A percentile compares a stretch with the other conserved stretches of the same genome.
Conservation (phyloP, 2,329 filamentous ascomycete genomes). For the Talaromyces sp. region DNA sequence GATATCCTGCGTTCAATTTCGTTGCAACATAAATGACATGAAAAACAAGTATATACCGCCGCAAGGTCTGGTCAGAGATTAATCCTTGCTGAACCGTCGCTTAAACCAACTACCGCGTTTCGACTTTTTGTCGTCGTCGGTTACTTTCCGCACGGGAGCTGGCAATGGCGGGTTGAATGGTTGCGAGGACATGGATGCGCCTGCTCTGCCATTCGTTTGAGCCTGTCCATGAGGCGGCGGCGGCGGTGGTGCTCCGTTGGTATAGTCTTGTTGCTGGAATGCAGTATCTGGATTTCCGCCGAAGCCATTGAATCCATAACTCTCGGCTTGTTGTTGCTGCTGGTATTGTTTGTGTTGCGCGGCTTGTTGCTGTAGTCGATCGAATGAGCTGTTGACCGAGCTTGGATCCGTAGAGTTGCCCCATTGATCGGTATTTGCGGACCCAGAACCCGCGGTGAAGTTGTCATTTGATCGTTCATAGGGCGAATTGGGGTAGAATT, state of each 20-base stretch:
- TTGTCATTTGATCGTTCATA: constrained; percentile 85
- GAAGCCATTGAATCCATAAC: constrained; percentile 57
- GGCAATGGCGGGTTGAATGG: constrained; percentile 8
- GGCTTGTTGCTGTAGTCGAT: constrained; percentile 58
- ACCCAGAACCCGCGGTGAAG: constrained; percentile 64
- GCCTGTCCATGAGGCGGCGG: constrained; percentile 15
- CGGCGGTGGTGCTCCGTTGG: constrained; percentile 5
- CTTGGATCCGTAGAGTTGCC: constrained; percentile 85
- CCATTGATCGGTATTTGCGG: constrained; percentile 65
- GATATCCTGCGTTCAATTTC: constrained; percentile 5
- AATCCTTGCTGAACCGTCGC: constrained; percentile 63
- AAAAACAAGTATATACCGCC: neutral
- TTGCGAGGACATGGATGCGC: constrained; percentile 1
- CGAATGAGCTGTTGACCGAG: constrained; percentile 89
- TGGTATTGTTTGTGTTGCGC: constrained; percentile 36
- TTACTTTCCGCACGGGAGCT: constrained; percentile 15
- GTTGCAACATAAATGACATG: constrained; percentile 1
- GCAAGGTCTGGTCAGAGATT: neutral
- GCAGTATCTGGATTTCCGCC: constrained; percentile 35
- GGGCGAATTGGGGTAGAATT: constrained; percentile 45
- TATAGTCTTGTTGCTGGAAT: constrained; percentile 7
- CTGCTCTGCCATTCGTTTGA: neutral
- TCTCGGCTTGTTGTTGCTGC: constrained; percentile 47
- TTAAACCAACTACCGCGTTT: constrained; percentile 87
- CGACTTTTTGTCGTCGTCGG: constrained; percentile 18